phyloP scores from a whole-genome alignment of 2,329 filamentous ascomycete species.

The Lachnum nothofagi region DNA sequence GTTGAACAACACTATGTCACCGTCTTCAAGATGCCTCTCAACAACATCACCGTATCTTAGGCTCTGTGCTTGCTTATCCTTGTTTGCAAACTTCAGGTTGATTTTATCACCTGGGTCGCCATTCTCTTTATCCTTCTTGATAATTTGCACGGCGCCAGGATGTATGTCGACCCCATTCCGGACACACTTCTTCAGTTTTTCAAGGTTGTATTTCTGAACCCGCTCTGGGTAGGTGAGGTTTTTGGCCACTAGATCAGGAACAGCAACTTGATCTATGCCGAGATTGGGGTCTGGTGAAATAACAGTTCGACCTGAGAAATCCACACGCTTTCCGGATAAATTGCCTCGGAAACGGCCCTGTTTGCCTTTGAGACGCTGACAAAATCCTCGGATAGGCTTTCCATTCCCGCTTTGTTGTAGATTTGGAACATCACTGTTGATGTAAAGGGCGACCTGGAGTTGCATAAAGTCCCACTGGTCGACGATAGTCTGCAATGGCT shows the following conservation, averaged over 20 bases:
- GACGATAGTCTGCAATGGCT: conserved; percentile 83
- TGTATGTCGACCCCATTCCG: conserved; percentile 71
- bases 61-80: conserved; percentile 64
- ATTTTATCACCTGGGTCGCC: conserved; percentile 58
- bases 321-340: conserved; percentile 93
- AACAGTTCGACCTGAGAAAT: conserved; percentile 95
- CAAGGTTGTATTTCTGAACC: conserved; percentile 77
- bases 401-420: conserved; percentile 83
- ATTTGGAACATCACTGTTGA: conserved; percentile 92
- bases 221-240: conserved; percentile 93
- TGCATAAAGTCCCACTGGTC: conserved; percentile 98
- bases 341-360: conserved; percentile 97
- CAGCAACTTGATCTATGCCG: conserved; percentile 86
- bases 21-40: conserved; percentile 89
- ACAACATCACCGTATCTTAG: conserved; percentile 82
- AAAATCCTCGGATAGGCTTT: conserved; percentile 88
- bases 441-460: conserved; percentile 92
- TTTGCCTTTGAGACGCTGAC: conserved; percentile 92
- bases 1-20: conserved; percentile 95
- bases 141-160: conserved; percentile 80
- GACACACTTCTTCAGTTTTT: conserved; percentile 71
- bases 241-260: conserved; percentile 86
- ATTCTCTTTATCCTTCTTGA: conserved; percentile 51
- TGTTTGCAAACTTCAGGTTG: conserved; percentile 65
- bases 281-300: conserved; percentile 96